phyloP scores from a whole-genome alignment of 2,329 filamentous ascomycete species.

The Harringtonia lauricola region DNA sequence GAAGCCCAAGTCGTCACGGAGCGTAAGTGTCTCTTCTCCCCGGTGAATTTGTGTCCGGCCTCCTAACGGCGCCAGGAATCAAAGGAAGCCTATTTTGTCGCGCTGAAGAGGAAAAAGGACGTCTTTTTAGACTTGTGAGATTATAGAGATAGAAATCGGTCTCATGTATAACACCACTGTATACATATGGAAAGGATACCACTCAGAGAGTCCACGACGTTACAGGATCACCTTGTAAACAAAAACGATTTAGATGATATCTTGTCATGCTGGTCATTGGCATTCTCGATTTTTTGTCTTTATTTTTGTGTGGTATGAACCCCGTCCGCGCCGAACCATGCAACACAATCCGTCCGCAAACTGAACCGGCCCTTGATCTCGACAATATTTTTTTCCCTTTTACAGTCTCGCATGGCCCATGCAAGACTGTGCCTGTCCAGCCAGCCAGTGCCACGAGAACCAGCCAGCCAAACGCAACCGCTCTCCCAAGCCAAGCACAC shows the following conservation, averaged over 20 bases:
- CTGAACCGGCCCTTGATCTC: neutral
- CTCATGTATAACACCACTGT: neutral
- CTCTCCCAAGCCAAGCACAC: neutral
- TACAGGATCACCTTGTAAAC: too few relatives aligned
- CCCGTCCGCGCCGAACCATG: slow-evolving; percentile 8
- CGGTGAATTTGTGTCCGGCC: slow-evolving; percentile 3
- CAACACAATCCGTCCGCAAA: neutral
- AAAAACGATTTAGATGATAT: too few relatives aligned
- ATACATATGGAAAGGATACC: neutral
- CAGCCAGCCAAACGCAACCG: neutral
- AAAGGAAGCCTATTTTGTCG: slow-evolving; percentile 80
- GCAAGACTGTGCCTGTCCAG: too few relatives aligned
- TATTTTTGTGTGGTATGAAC: slow-evolving; percentile 3
- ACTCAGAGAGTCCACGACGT: too few relatives aligned
- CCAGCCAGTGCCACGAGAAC: neutral
- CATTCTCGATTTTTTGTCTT: neutral
- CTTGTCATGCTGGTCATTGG: neutral
- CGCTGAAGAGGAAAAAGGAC: slow-evolving; percentile 51
- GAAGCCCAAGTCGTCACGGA: slow-evolving; percentile 85
- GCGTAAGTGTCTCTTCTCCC: slow-evolving; percentile 41
- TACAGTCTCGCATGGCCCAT: neutral
- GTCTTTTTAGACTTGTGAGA: slow-evolving; percentile 17
- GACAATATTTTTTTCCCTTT: neutral
- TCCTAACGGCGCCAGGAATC: slow-evolving; percentile 47
- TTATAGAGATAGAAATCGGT: neutral